A percentile compares a stretch with the other conserved stretches of the same genome.
Evolutionary conservation across 1,284 basidiomycete genomes (phyloP).

Genomic region (Ceratobasidium sp.): DNA sequence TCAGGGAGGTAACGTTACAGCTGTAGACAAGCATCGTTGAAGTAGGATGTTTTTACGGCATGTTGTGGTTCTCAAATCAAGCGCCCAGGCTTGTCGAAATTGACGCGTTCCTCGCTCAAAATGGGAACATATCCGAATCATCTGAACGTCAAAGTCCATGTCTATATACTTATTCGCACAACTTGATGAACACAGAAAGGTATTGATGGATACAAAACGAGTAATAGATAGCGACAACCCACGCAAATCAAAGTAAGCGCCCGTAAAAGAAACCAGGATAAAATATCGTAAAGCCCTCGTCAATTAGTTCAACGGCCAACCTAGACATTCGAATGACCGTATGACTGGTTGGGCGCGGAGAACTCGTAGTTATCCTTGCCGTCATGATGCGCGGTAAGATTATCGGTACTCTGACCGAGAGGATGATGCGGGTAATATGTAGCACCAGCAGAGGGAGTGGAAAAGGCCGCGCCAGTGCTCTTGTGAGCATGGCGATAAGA

Average conservation of each 20-base stretch:
- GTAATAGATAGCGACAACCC: neutral
- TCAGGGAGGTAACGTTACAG: no score
- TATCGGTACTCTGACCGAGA: slow-evolving; percentile 29
- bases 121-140: no score
- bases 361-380: slow-evolving; percentile 23
- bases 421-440: slow-evolving; percentile 37
- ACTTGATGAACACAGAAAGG: neutral
- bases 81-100: no score
- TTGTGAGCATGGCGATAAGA: slow-evolving; percentile 37
- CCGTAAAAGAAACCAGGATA: neutral
- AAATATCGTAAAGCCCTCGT: neutral
- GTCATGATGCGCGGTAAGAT: slow-evolving; percentile 14
- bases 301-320: neutral
- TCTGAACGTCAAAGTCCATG: neutral
- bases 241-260: neutral
- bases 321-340: slow-evolving; percentile 11
- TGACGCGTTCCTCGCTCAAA: no score
- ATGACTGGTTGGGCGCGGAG: slow-evolving; percentile 12
- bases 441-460: slow-evolving; percentile 20
- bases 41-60: no score
- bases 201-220: neutral
- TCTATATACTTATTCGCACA: neutral
- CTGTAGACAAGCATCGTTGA: no score
- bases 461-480: slow-evolving; percentile 36
- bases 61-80: no score